phyloP scores from a whole-genome alignment of 73 alveolate genomes.

The Tetrahymena borealis region DNA sequence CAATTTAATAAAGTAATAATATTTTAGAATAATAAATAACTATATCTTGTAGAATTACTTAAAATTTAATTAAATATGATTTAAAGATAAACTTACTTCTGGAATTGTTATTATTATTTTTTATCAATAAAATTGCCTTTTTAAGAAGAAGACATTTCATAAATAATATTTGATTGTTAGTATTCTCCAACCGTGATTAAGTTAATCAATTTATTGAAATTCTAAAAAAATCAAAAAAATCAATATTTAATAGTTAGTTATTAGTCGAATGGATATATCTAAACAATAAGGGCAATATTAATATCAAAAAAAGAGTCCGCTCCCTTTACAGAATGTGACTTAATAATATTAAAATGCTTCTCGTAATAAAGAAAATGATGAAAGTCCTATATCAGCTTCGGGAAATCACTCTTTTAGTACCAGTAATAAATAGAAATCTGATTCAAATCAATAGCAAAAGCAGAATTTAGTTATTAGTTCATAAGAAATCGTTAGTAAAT shows the following conservation, averaged over 20 bases:
- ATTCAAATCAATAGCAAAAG: neutral
- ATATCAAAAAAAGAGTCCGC: neutral
- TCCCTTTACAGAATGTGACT: constrained; percentile 4
- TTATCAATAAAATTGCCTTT: too few relatives aligned
- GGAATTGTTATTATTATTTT: too few relatives aligned
- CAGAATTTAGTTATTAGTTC: neutral
- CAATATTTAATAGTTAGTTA: neutral
- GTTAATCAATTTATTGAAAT: too few relatives aligned
- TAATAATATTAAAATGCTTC: neutral
- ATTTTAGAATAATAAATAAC: too few relatives aligned
- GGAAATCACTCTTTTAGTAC: neutral
- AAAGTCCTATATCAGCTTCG: neutral
- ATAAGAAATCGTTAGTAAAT: neutral
- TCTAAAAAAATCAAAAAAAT: neutral
- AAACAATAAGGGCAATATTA: neutral
- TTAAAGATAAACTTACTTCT: too few relatives aligned
- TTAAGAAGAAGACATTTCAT: too few relatives aligned
- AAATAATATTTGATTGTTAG: too few relatives aligned
- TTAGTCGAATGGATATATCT: neutral
- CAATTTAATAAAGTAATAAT: too few relatives aligned
- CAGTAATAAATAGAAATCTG: neutral
- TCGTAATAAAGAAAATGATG: neutral
- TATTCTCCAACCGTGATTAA: too few relatives aligned
- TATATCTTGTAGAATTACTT: too few relatives aligned
- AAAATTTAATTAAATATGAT: too few relatives aligned